Base-by-base conservation (phyloP, 257 asterid species). In the Knoxia roxburghii region DNA sequence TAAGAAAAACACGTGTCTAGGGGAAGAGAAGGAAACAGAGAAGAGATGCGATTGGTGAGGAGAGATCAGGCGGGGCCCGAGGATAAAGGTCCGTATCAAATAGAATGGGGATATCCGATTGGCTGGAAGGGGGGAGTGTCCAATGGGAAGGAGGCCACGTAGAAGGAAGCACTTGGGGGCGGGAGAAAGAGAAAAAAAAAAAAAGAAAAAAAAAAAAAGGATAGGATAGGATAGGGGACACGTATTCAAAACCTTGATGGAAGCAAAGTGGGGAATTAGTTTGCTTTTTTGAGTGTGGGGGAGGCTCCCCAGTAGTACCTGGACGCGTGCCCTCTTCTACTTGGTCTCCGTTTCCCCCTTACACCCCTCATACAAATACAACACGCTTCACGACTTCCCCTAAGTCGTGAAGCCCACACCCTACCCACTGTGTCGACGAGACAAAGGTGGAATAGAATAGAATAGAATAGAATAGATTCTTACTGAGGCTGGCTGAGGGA, bases 271-370 rank as follows among this genome's bases (percentile, higher is more conserved):
- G 75, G 85, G 85, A 76, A 48, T 68, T 66, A 59, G 80, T 77
- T 78, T 57, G 27, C 12, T n/a, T 17, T 57, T 80, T 66, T 62
- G n/a, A n/a, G n/a, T n/a, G 78, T 71, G 55, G 69, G 29, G 48
- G 67, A 57, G 67, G 67, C 71, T 72, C 72, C 27, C 64, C 41
- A 37, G 4, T 26, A 10, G 66, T 24, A 43, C 73, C 45, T 51
- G 33, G 89, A 87, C 91, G 89, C 95, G 91, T 87, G 89, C 78
- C 77, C 69, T 3, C 0, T 26, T 12, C 59, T 33, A 9, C 32
- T 57, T 57, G 61, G 37, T n/a, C n/a, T n/a, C n/a, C n/a, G n/a
- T n/a, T n/a, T n/a, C n/a, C n/a, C n/a, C n/a, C n/a, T n/a, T n/a
- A n/a, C n/a, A n/a, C n/a, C n/a, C n/a, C n/a, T n/a, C n/a, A n/a